These are phyloP conservation scores for Penicillium corylophilum DNA, from an alignment of 2,329 filamentous ascomycete species.

Conservation along the genomic window DNA sequence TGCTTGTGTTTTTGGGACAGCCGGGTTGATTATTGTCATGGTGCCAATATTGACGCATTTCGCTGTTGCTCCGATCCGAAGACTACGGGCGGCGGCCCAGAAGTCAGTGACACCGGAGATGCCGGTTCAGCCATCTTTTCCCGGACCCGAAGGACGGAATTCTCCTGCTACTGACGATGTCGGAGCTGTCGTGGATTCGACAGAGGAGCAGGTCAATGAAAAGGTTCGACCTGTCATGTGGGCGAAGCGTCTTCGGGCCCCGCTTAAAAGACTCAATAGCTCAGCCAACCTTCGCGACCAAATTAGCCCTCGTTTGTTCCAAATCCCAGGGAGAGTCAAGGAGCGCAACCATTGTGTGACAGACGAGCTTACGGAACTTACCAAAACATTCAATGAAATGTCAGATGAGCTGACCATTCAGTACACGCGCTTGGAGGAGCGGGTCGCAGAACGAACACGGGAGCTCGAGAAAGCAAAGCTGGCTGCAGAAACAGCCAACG, in stretches of 20 bases:
- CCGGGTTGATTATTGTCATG: constrained; percentile 69
- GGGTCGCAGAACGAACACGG: constrained; percentile 76
- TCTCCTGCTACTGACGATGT: neutral
- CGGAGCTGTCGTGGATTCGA: neutral
- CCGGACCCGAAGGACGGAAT: neutral
- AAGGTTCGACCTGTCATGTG: constrained; percentile 11
- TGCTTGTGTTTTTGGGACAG: constrained; percentile 80
- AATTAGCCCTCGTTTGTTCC: constrained; percentile 53
- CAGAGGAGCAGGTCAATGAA: constrained; percentile 7
- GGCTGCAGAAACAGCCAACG: constrained; percentile 89
- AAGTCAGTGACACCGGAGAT: constrained; percentile 65
- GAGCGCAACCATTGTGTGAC: constrained; percentile 73
- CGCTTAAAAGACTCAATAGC: constrained; percentile 12
- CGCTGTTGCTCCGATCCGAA: constrained; percentile 75
- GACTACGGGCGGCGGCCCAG: constrained; percentile 71
- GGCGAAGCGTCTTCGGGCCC: constrained; percentile 14
- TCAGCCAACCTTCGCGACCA: neutral
- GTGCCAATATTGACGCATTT: constrained; percentile 78
- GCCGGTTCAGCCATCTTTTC: constrained; percentile 17
- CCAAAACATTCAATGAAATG: constrained; percentile 88
- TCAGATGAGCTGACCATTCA: constrained; percentile 84
- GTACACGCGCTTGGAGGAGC: constrained; percentile 78
- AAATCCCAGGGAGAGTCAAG: constrained; percentile 79
- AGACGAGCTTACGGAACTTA: constrained; percentile 82
- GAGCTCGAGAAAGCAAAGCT: constrained; percentile 88